Base-by-base conservation (phyloP, 2,329 filamentous ascomycete genomes). In the Penicillium concentricum region DNA sequence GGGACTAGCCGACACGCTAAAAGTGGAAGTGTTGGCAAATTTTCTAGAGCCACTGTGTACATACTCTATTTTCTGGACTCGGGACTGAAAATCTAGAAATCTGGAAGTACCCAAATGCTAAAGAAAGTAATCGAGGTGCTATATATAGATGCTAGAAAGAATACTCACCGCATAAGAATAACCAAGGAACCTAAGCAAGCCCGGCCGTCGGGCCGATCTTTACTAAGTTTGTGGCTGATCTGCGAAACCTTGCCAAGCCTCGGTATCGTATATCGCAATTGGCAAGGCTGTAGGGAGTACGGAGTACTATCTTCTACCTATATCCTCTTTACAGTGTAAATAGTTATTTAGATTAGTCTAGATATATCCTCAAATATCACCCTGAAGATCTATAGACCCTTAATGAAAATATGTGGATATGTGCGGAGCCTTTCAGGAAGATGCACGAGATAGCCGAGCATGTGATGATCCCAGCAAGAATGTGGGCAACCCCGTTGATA, bases 371-470 rank as follows among this genome's bases (percentile, higher is more conserved):
- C 18, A 24, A 16, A 20, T 0, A 12, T 5, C 5, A 16, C 10
- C 18, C 10, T 38, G 5, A 8, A 16, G 44, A 49, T 37, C 37
- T 39, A 48, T 18, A 12, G 38, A 26, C 26, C 22, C 24, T 32
- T 13, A 32, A 32, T 34, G 32, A 9, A 42, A 49, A 51, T 45
- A 37, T 22, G 51, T 38, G 60, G 56, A 62, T 44, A 49, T 49
- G 38, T 57, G 57, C 61, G 57, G 55, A 59, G 56, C 57, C 57
- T 58, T 59, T 47, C 22, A 56, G 15, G n/a, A 54, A 60, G 53
- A 57, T 45, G 56, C 49, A 59, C 48, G 46, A 60, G 58, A 62
- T 64, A 63, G 59, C 65, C 61, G 66, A 67, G 63, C 65, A 69
- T 67, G 66, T 69, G 64, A 69, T 67, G 57, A 56, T 44, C 38